These are phyloP conservation scores for Plasmodium fragile DNA, from an alignment of 169 alveolate species.

Conservation along the genomic window DNA sequence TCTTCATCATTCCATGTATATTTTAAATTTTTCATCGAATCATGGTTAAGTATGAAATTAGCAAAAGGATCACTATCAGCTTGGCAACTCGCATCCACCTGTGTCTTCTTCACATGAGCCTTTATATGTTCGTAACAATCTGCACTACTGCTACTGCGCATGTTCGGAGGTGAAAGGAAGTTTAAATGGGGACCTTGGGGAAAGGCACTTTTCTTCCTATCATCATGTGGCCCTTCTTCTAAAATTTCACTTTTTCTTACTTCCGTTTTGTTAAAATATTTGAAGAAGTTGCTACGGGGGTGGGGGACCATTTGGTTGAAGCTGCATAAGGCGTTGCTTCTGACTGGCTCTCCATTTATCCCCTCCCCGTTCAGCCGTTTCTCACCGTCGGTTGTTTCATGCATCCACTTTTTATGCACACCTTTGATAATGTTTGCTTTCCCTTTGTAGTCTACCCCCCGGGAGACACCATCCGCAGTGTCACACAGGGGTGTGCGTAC, in stretches of 20 bases:
- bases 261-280: slow-evolving; percentile 6
- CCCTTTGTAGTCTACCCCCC: background rate
- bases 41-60: background rate
- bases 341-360: background rate
- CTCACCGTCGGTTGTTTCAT: background rate
- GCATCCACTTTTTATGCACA: background rate
- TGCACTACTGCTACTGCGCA: background rate
- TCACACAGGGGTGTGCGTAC: background rate
- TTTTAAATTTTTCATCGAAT: background rate
- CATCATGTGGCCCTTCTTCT: background rate
- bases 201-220: background rate
- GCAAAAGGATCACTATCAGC: background rate
- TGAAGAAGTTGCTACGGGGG: slow-evolving; percentile 23
- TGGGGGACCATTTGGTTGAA: background rate
- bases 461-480: too few species aligned
- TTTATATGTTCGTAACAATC: background rate
- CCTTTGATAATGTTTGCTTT: background rate
- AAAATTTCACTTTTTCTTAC: background rate
- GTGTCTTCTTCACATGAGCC: background rate
- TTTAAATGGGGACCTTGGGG: background rate
- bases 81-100: slow-evolving; percentile 13
- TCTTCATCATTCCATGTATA: slow-evolving; percentile 17
- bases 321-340: slow-evolving; percentile 54
- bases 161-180: background rate
- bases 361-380: background rate